Evolutionary conservation across 768 basidiomycete species (phyloP).

Genomic region (Termitomyces sp.): DNA sequence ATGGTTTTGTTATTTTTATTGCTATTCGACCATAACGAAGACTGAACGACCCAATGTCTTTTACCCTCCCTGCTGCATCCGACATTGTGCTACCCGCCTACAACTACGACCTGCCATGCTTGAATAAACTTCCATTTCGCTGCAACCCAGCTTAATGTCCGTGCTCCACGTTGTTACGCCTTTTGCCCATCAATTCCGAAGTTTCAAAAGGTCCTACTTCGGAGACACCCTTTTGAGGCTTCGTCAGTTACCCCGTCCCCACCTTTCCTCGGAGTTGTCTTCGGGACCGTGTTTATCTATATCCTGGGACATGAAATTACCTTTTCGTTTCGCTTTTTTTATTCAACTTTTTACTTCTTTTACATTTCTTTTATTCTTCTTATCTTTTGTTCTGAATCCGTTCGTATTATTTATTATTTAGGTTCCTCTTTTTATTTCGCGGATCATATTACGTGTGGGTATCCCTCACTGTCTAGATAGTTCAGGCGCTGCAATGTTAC

Average conservation of each 20-base stretch:
- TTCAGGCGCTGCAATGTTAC: background rate
- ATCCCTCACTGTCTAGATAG: background rate
- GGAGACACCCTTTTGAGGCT: background rate
- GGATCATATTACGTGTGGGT: background rate
- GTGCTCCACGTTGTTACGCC: constrained; percentile 7
- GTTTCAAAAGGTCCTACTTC: constrained; percentile 2
- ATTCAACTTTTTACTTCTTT: background rate
- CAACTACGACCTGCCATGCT: constrained; percentile 5
- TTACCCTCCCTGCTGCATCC: background rate
- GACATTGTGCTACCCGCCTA: constrained; percentile 5
- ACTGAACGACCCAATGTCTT: constrained; percentile 5
- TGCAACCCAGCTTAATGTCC: constrained; percentile 7
- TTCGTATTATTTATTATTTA: constrained; percentile 3
- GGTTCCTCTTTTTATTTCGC: background rate
- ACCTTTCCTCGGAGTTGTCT: constrained; percentile 4
- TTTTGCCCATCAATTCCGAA: background rate
- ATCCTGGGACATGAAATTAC: constrained; percentile 5
- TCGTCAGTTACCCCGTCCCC: background rate
- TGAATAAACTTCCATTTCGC: background rate
- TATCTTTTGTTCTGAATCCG: background rate
- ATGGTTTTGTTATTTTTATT: constrained; percentile 17
- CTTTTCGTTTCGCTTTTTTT: background rate
- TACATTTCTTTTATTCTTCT: background rate
- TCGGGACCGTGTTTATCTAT: background rate
- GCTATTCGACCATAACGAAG: constrained; percentile 10